Conservation (phyloP, 148 eudicot genomes). For the Bassia scoparia region DNA sequence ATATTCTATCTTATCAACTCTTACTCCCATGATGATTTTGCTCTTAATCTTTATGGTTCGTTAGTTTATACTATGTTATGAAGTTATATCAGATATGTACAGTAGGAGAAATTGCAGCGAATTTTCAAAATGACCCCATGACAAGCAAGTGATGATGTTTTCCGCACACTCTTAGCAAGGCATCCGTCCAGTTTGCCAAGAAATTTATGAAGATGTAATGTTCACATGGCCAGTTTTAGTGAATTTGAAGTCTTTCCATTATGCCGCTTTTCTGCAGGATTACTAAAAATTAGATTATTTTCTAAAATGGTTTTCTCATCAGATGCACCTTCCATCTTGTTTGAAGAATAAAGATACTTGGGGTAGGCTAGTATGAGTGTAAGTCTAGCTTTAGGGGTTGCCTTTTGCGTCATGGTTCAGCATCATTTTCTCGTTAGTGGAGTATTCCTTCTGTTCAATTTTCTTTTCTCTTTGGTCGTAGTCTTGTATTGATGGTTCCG, state of each 20-base stretch:
- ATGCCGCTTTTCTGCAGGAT: conserved; percentile 40
- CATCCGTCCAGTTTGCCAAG: conserved; percentile 98
- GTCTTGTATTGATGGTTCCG: neutral
- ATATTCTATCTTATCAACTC: too few species aligned
- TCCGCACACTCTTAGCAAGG: conserved; percentile 98
- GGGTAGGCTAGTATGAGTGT: neutral
- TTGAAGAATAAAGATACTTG: neutral
- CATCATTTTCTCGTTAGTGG: neutral
- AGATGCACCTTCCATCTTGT: conserved; percentile 21
- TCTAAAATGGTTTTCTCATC: conserved; percentile 32
- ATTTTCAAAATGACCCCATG: conserved; percentile 99
- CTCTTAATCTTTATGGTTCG: neutral
- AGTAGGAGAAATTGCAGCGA: conserved; percentile 91
- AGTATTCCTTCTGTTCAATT: neutral
- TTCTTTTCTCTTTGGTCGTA: neutral
- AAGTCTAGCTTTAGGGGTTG: conserved; percentile 1
- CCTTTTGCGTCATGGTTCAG: neutral
- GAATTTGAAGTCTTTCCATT: conserved; percentile 57
- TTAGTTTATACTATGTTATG: too few species aligned
- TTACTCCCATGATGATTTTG: neutral
- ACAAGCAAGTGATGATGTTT: conserved; percentile 99
- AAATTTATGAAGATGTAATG: conserved; percentile 98
- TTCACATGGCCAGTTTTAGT: conserved; percentile 67
- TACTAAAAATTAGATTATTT: conserved; percentile 23
- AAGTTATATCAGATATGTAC: too few species aligned